Base-by-base conservation (phyloP, 2,329 filamentous ascomycete genomes). In the Teratosphaeria zuluensis region DNA sequence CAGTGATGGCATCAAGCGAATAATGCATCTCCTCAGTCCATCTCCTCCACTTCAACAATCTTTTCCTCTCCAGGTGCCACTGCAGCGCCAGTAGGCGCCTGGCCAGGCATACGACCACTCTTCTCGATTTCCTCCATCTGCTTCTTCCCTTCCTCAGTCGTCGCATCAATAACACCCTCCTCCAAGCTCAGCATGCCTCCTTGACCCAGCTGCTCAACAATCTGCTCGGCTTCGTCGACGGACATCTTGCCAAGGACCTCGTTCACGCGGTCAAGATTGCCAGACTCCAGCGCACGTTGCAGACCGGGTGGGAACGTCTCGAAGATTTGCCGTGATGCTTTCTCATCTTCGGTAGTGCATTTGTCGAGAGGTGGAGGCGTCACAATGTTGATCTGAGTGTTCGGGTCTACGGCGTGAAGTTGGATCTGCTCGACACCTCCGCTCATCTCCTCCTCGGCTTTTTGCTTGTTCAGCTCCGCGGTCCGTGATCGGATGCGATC, bases 381-480 rank as follows among this genome's bases (percentile, higher is more conserved):
- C 71, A 89, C 89, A 72, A 99, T 96, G 61, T 89, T 87, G 2
- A 92, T 96, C 54, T 88, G 88, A 0, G 92, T 92, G 73, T 96
- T 91, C 11, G 68, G 46, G 95, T 87, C 57, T 77, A 99, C 92
- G 14, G 94, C 92, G 72, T 99, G 94, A 53, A 99, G 81, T 75
- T 99, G 95, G 66, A 99, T 99, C 74, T 96, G 92, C 77, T 99
- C 94, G 9, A 95, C 88, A 21, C 87, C 90, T 28, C 80, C 83
- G 7, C 78, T 77, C 21, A 78, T 78, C 5, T 77, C 79, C 52
- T 80, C 67, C 16, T 78, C 80, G 51, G 79, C 66, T n/a, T 78
- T 75, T 65, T 87, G 80, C 62, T 82, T 83, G 48, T 78, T 79
- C 63, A 96, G 87, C 73, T 95, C 89, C 6, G 81, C 80, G 1